phyloP scores from a whole-genome alignment of 2,329 filamentous ascomycete species.

The Chaetomium sp. region DNA sequence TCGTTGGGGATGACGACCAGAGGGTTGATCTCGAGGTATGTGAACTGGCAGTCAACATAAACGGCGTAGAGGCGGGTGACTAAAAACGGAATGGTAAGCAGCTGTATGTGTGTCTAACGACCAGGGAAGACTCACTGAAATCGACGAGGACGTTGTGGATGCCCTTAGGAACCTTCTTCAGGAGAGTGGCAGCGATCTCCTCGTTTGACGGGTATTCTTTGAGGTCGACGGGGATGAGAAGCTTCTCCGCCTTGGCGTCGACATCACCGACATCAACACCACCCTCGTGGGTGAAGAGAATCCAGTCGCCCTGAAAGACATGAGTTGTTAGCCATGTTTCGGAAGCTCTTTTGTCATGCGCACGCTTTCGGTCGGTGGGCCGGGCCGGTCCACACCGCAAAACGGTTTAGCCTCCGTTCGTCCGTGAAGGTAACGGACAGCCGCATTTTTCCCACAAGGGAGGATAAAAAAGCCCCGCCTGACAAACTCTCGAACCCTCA shows the following conservation, averaged over 20 bases:
- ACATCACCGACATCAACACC: conserved; percentile 99
- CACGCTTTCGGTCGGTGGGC: conserved; percentile 6
- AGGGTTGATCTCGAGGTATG: conserved; percentile 99
- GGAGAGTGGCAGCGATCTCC: conserved; percentile 74
- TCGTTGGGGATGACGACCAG: conserved; percentile 95
- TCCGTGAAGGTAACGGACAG: conserved; percentile 26
- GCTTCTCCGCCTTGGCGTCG: conserved; percentile 97
- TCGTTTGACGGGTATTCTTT: conserved; percentile 93
- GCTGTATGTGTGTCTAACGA: neutral
- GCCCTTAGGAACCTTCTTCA: conserved; percentile 90
- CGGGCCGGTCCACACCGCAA: conserved; percentile 21
- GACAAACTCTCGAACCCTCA: conserved; percentile 6
- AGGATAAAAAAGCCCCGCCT: conserved; percentile 6
- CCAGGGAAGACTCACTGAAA: conserved; percentile 55
- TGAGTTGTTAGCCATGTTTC: conserved; percentile 11
- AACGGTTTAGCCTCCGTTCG: conserved; percentile 41
- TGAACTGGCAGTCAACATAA: conserved; percentile 99
- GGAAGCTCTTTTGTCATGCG: conserved; percentile 4
- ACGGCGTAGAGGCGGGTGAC: conserved; percentile 93
- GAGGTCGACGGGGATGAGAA: conserved; percentile 93
- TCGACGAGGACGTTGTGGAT: conserved; percentile 97
- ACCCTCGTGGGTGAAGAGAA: conserved; percentile 99
- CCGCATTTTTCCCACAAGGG: conserved; percentile 13
- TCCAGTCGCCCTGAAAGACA: conserved; percentile 80
- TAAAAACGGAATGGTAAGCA: conserved; percentile 1